Base-by-base conservation (phyloP, 192 early-diverging fungal genomes). In the Dispira simplex region DNA sequence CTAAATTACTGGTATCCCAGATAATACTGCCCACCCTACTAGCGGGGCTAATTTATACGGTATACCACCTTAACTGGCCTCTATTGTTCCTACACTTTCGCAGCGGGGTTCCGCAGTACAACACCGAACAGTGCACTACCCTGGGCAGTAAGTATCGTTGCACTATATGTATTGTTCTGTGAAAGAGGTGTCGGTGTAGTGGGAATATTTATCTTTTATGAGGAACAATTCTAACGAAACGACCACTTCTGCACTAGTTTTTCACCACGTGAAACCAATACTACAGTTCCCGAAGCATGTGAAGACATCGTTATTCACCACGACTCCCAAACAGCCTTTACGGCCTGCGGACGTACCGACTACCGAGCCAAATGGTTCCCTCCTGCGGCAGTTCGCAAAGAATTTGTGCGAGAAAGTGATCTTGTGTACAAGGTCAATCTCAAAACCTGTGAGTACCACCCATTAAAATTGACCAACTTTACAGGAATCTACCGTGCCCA, bases 281-380 rank as follows among this genome's bases (percentile, higher is more conserved):
- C 32, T 39, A 39, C 32, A 39, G 58, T 60, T 44, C 58, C 58
- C 14, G 58, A 43, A 12, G 58, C 27, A 28, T 60, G 58, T 14
- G 58, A 60, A 44, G 58, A 60, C 28, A 27, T 60, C 43, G 58
- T 60, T 3, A 27, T 60, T 21, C 58, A 60, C 21, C 14, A 11
- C 8, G 32, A 16, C 14, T 60, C 58, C 10, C 58, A 60, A 4
- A 43, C 58, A 44, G 58, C 58, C 14, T 60, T 60, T 44, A 1
- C 43, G 8, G 58, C 58, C 58, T 60, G 58, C 21, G 43, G 32
- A 16, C 39, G 10, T 12, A 28, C 32, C 3, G 43, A 12, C 21
- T 18, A 16, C 32, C 58, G 58, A 16, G 21, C 58, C 8, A 27
- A 60, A 44, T 60, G 58, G 58, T 60, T 60, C 27, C 58, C 58